phyloP scores from a whole-genome alignment of 2,329 filamentous ascomycete genomes.

The Leptoxyphium fumago region DNA sequence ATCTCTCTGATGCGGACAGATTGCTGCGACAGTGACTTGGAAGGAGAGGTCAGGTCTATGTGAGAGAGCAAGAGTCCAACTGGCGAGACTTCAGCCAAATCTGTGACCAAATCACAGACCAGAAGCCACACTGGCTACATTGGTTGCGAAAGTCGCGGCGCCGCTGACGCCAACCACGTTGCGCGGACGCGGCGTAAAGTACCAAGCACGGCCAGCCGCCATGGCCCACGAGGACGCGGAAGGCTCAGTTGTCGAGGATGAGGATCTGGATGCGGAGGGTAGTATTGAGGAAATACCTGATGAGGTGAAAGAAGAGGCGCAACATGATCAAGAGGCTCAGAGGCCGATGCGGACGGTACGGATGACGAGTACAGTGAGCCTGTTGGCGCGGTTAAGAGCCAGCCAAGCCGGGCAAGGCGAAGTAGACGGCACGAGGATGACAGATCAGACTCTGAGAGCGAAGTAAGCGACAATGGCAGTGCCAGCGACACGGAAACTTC shows the following conservation, averaged over 20 bases:
- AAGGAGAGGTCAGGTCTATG: no score
- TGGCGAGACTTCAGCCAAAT: background rate
- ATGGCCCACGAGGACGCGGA: background rate
- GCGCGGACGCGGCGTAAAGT: constrained; percentile 20
- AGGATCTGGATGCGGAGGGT: constrained; percentile 12
- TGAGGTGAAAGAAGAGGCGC: constrained; percentile 15
- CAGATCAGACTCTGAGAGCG: constrained; percentile 21
- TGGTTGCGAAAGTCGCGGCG: constrained; percentile 17
- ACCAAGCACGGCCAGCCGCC: constrained; percentile 9
- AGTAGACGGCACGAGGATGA: constrained; percentile 21
- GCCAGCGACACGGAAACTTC: constrained; percentile 27
- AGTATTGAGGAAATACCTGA: constrained; percentile 11
- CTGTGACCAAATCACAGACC: background rate
- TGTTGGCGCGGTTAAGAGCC: constrained; percentile 23
- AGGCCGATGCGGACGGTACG: constrained; percentile 22
- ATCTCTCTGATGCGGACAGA: no score
- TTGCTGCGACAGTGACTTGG: no score
- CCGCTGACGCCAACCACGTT: constrained; percentile 16
- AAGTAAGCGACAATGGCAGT: constrained; percentile 18
- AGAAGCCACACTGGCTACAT: constrained; percentile 17
- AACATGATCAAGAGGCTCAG: constrained; percentile 29
- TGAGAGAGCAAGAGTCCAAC: no score
- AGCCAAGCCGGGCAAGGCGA: constrained; percentile 18
- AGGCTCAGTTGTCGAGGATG: constrained; percentile 9
- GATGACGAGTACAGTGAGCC: constrained; percentile 32